A percentile compares a stretch with the other conserved stretches of the same genome.
Evolutionary conservation across 129 eudicot genomes (phyloP).

Genomic region (Ambrosia artemisiifolia): DNA sequence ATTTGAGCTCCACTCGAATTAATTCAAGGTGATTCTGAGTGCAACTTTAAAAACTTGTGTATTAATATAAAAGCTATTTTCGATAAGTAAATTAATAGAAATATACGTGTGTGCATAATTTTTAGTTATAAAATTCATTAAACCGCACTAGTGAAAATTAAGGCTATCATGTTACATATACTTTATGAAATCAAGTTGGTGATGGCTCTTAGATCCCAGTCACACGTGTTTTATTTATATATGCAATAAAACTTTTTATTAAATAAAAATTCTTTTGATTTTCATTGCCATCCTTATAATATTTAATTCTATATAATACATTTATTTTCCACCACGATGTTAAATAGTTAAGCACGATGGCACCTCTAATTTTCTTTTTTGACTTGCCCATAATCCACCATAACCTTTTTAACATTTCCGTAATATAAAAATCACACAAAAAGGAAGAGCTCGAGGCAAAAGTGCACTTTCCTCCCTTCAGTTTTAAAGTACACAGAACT

Average conservation of each 20-base stretch:
- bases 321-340: not conserved
- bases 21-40: too few relatives aligned
- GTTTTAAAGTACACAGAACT: slow-evolving; percentile 17
- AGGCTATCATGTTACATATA: too few relatives aligned
- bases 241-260: not conserved
- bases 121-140: too few relatives aligned
- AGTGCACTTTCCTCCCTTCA: slow-evolving; percentile 24
- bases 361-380: not conserved
- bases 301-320: not conserved
- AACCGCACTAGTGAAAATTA: too few relatives aligned
- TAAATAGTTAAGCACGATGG: not conserved
- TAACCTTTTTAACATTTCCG: not conserved
- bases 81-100: too few relatives aligned
- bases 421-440: slow-evolving; percentile 4
- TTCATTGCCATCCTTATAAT: not conserved
- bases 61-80: too few relatives aligned
- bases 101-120: too few relatives aligned
- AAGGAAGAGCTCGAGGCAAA: slow-evolving; percentile 36
- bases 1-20: too few relatives aligned
- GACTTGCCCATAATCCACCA: not conserved
- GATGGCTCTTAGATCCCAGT: not conserved
- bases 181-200: not conserved
- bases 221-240: not conserved
- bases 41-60: too few relatives aligned
- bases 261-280: not conserved